Percentiles rank a stretch among this genome's conserved stretches.
phyloP scores from a whole-genome alignment of 73 alveolate species.

The Uronychia setigera region DNA sequence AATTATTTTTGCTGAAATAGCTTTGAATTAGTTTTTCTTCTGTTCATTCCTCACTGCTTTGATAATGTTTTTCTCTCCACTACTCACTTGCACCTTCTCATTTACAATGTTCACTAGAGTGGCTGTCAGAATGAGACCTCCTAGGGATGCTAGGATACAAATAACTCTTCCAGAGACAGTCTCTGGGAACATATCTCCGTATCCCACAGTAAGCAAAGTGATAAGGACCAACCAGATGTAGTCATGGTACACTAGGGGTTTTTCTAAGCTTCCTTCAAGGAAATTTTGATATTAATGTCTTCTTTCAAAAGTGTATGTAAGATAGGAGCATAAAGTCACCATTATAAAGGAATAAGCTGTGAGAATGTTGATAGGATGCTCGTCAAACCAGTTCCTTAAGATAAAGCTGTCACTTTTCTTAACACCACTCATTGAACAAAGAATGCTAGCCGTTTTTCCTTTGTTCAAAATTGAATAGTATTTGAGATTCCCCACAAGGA shows the following conservation, averaged over 20 bases:
- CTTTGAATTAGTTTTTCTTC: not conserved
- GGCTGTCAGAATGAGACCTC: not conserved
- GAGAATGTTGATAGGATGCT: not conserved
- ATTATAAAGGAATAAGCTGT: not conserved
- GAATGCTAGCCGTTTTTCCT: not conserved
- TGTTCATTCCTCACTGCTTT: not conserved
- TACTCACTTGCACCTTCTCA: not conserved
- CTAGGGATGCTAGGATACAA: not conserved
- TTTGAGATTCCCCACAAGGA: not conserved
- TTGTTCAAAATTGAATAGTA: not conserved
- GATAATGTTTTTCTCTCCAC: not conserved
- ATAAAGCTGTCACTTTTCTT: not conserved
- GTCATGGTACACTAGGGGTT: not conserved
- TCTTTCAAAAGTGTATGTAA: not conserved
- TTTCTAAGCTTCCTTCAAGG: not conserved
- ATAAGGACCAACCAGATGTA: slow-evolving; percentile 8
- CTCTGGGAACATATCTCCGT: slow-evolving; percentile 7
- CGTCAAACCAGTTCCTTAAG: not conserved
- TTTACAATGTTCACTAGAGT: not conserved
- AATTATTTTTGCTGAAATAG: not conserved
- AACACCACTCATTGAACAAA: not conserved
- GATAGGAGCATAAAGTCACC: not conserved
- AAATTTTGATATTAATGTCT: not conserved
- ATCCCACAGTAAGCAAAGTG: slow-evolving; percentile 9
- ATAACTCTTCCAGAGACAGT: not conserved